phyloP scores from a whole-genome alignment of 441 rosid species.

The Brassica hybrid region DNA sequence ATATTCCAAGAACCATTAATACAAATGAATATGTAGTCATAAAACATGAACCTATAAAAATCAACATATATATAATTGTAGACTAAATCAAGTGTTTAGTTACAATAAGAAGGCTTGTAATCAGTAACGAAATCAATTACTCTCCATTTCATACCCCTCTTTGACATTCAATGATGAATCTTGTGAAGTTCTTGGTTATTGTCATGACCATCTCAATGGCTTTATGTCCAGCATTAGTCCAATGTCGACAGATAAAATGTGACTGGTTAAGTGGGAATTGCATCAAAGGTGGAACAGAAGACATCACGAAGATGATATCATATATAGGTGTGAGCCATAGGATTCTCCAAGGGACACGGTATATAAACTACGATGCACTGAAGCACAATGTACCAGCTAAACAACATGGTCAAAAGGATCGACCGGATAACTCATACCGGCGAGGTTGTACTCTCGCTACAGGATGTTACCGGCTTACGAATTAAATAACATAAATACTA shows the following conservation, averaged over 20 bases:
- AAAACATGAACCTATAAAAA: not conserved
- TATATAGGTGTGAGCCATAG: slow-evolving; percentile 19
- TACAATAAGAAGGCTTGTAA: not conserved
- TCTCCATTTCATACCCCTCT: not conserved
- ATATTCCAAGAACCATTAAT: slow-evolving; percentile 10
- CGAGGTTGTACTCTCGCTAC: too few relatives aligned
- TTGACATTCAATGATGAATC: not conserved
- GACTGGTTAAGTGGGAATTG: not conserved
- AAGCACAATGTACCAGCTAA: too few relatives aligned
- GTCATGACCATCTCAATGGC: not conserved
- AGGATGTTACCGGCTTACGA: not conserved
- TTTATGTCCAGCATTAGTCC: not conserved
- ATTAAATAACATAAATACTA: not conserved
- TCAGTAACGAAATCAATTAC: not conserved
- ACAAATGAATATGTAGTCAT: slow-evolving; percentile 5
- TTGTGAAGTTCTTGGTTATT: slow-evolving; percentile 16
- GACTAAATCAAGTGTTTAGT: not conserved
- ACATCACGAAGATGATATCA: not conserved
- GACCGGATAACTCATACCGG: not conserved
- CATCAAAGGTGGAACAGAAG: slow-evolving; percentile 12
- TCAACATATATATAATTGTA: not conserved
- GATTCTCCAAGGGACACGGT: slow-evolving; percentile 7
- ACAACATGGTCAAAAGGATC: not conserved
- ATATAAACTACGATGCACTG: slow-evolving; percentile 7
- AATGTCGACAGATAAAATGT: slow-evolving; percentile 19